These are phyloP conservation scores for Backusella tuberculispora DNA, from an alignment of 192 early-diverging fungal genomes.

Conservation along the genomic window DNA sequence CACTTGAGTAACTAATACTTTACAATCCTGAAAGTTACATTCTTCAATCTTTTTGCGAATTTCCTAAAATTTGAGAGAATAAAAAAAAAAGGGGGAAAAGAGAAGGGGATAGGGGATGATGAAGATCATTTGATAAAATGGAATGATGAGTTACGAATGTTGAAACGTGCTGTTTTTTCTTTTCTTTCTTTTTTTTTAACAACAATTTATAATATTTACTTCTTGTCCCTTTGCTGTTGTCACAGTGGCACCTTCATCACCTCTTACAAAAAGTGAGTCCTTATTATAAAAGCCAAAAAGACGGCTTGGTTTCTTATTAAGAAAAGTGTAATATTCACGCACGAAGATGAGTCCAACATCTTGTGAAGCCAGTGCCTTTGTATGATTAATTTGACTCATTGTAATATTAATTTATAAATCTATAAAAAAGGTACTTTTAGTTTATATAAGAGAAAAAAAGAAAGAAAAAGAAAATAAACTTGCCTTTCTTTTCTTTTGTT, in stretches of 20 bases:
- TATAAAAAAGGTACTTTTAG: not conserved
- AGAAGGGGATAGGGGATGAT: not conserved
- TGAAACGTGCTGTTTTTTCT: not conserved
- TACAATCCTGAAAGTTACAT: slow-evolving; percentile 84
- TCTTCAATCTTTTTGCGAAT: slow-evolving; percentile 77
- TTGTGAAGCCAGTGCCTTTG: slow-evolving; percentile 40
- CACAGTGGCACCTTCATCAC: slow-evolving; percentile 77
- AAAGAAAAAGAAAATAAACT: not conserved
- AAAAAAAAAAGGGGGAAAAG: not conserved
- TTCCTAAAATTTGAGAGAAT: slow-evolving; percentile 54
- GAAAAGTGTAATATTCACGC: slow-evolving; percentile 91
- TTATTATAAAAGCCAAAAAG: slow-evolving; percentile 91
- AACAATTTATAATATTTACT: slow-evolving; percentile 42
- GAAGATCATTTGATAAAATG: not conserved
- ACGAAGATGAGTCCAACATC: slow-evolving; percentile 95
- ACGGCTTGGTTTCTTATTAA: slow-evolving; percentile 80
- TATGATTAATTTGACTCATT: slow-evolving; percentile 10
- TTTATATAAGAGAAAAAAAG: not conserved
- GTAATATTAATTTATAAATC: not conserved
- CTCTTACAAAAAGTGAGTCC: slow-evolving; percentile 82
- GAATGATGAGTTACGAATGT: not conserved
- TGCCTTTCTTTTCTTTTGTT: slow-evolving; percentile 4
- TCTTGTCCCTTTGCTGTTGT: slow-evolving; percentile 71
- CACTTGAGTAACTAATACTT: slow-evolving; percentile 85
- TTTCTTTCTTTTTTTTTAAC: too few relatives aligned